phyloP scores from a whole-genome alignment of 495 filamentous ascomycete genomes.

The Lasiosphaeria ovina region DNA sequence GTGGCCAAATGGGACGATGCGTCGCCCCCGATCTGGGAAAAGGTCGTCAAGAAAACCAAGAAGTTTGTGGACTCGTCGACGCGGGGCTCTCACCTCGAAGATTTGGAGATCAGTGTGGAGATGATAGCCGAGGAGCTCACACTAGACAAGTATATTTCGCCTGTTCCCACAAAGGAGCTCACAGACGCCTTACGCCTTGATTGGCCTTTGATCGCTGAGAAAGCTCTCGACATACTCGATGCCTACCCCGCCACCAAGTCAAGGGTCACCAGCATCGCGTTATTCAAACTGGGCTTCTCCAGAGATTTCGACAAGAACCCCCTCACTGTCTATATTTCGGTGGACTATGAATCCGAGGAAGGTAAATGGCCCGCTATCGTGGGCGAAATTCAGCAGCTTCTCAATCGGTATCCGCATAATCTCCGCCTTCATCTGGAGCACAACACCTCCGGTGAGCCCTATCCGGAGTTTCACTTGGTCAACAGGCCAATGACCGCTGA shows the following conservation, averaged over 20 bases:
- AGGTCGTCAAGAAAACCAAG: neutral
- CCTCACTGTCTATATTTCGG: conserved; percentile 4
- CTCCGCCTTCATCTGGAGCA: conserved; percentile 10
- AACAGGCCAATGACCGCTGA: neutral
- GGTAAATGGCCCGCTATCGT: conserved; percentile 7
- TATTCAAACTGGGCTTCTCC: conserved; percentile 3
- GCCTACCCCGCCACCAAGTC: neutral
- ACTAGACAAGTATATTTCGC: neutral
- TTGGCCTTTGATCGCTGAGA: too few relatives aligned
- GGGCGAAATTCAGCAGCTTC: neutral
- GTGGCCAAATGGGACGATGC: neutral
- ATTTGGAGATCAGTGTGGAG: neutral
- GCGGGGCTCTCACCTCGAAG: neutral
- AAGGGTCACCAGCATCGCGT: neutral
- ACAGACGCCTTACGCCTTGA: neutral
- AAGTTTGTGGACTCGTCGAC: conserved; percentile 2
- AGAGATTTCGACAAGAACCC: neutral
- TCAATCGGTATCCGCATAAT: neutral
- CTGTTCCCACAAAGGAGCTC: neutral
- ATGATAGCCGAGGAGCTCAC: conserved; percentile 6
- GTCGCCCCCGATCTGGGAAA: conserved; percentile 3
- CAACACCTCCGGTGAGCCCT: neutral
- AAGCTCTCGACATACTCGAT: neutral
- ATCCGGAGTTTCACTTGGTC: neutral
- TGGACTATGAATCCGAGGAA: conserved; percentile 8